A percentile compares a stretch with the other conserved stretches of the same genome.
Conservation (phyloP, 148 eudicot genomes). For the Linanthus parryae region DNA sequence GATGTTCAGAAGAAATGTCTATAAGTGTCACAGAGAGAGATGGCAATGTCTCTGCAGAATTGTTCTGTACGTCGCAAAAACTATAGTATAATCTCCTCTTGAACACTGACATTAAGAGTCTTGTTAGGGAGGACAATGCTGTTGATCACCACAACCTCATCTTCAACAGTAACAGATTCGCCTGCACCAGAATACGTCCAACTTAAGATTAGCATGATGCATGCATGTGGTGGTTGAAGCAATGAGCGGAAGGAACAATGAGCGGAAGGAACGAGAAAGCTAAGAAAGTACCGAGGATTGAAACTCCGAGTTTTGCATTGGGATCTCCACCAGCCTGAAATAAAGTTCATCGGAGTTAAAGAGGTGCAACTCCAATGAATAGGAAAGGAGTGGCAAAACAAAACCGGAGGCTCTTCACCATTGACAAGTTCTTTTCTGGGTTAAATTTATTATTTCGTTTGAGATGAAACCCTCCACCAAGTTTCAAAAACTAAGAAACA, state of each 20-base stretch:
- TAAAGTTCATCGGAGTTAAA: not conserved
- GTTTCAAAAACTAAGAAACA: too few relatives aligned
- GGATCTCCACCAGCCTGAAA: conserved; percentile 66
- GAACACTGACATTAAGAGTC: conserved; percentile 81
- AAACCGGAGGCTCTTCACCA: not conserved
- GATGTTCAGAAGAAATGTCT: too few relatives aligned
- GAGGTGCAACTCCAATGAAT: not conserved
- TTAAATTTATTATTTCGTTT: too few relatives aligned
- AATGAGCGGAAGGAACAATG: too few relatives aligned
- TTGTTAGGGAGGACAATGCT: conserved; percentile 74
- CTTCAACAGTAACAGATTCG: conserved; percentile 65
- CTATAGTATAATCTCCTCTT: conserved; percentile 63
- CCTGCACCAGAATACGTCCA: conserved; percentile 22
- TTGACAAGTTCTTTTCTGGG: too few relatives aligned
- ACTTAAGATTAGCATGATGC: not conserved
- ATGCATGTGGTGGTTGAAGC: too few relatives aligned
- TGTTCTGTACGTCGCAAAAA: not conserved
- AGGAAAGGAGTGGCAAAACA: not conserved
- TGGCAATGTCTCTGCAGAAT: too few relatives aligned
- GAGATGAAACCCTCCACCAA: too few relatives aligned
- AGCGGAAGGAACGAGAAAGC: not conserved
- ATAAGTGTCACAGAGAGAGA: too few relatives aligned
- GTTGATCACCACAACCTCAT: conserved; percentile 62
- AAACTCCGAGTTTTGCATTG: conserved; percentile 65
- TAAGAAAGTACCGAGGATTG: conserved; percentile 52